Percentiles rank a stretch among this genome's conserved stretches.
Conservation (phyloP, 2,329 filamentous ascomycete species). For the Chrysoporthe puriensis region DNA sequence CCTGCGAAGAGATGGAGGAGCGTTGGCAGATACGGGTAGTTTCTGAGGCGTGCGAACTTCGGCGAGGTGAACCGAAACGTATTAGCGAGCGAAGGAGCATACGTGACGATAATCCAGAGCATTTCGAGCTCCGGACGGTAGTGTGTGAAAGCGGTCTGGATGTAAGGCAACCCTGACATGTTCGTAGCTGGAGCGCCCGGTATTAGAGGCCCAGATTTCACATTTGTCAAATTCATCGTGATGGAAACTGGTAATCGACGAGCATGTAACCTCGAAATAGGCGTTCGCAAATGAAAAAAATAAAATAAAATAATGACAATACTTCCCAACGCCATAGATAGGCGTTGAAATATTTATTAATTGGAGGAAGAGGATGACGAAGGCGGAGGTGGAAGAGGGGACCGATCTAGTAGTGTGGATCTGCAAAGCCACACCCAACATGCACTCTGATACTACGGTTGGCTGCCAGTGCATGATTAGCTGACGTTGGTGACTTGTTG, state of each 20-base stretch:
- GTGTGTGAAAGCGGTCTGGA: not conserved
- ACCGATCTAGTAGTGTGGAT: too few relatives aligned
- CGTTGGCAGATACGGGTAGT: constrained; percentile 10
- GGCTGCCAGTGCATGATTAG: too few relatives aligned
- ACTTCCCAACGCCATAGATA: not conserved
- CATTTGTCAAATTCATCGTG: constrained; percentile 14
- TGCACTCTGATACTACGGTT: too few relatives aligned
- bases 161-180: constrained; percentile 7
- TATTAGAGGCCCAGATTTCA: not conserved
- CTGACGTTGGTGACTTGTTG: too few relatives aligned
- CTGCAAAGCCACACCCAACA: too few relatives aligned
- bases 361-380: too few relatives aligned
- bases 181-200: not conserved
- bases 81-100: constrained; percentile 12
- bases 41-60: constrained; percentile 17
- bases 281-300: not conserved
- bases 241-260: not conserved
- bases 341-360: too few relatives aligned
- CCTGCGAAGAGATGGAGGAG: constrained; percentile 14
- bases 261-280: not conserved
- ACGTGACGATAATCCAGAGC: constrained; percentile 19
- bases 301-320: not conserved
- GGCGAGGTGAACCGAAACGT: constrained; percentile 9
- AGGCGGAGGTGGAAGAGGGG: too few relatives aligned
- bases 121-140: constrained; percentile 24